Evolutionary conservation across 1,284 basidiomycete genomes (phyloP).

Genomic region (Trichosporon faecale): DNA sequence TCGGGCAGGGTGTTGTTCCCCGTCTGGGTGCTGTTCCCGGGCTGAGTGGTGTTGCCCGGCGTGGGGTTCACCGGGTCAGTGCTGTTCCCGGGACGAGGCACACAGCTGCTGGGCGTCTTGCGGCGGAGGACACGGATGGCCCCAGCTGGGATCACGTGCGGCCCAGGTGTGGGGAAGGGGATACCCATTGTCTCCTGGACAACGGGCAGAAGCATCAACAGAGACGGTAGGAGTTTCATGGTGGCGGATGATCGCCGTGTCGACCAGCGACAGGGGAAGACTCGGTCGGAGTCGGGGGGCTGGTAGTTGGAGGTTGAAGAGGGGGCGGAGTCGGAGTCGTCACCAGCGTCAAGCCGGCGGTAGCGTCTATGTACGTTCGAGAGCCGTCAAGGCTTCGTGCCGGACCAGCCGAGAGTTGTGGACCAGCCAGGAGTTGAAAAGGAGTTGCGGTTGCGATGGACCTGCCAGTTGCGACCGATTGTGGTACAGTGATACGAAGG

Average conservation of each 20-base stretch:
- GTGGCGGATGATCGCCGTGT: neutral
- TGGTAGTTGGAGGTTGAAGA: neutral
- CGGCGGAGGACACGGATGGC: neutral
- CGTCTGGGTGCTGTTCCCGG: neutral
- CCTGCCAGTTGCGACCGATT: neutral
- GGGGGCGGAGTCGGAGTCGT: neutral
- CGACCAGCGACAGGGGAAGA: neutral
- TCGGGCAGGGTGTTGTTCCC: neutral
- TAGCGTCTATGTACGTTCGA: neutral
- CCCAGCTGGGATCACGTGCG: neutral
- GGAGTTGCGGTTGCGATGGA: neutral
- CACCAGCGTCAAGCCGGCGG: constrained; percentile 6
- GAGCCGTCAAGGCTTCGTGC: neutral
- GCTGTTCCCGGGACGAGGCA: neutral
- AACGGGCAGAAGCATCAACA: neutral
- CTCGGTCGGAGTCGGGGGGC: neutral
- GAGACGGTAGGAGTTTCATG: neutral
- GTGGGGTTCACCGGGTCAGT: too few species aligned
- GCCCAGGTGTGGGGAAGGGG: neutral
- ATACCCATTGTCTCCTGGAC: neutral
- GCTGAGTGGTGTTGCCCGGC: too few species aligned
- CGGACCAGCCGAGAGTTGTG: constrained; percentile 5
- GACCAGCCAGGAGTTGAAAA: neutral
- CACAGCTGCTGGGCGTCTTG: neutral
- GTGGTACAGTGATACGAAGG: neutral